A percentile compares a stretch with the other conserved stretches of the same genome.
These are phyloP conservation scores for Cutaneotrichosporon dermatis DNA, from an alignment of 1,284 basidiomycete genomes.

Conservation along the genomic window DNA sequence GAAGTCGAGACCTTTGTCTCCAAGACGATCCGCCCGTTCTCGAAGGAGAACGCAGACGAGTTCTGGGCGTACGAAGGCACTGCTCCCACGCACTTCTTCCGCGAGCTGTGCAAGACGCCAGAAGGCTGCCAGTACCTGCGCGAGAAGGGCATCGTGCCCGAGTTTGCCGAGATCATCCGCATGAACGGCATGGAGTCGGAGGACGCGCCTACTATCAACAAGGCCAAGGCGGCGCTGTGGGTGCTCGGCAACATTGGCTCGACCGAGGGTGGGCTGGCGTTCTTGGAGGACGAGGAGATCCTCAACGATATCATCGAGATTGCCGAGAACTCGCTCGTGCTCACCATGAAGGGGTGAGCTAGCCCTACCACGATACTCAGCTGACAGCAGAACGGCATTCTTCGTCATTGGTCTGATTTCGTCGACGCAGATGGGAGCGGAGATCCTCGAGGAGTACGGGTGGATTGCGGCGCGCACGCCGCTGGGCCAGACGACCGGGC, in stretches of 20 bases:
- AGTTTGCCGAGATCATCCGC: conserved; percentile 86
- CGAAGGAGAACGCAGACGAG: conserved; percentile 38
- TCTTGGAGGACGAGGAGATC: conserved; percentile 90
- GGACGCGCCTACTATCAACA: conserved; percentile 76
- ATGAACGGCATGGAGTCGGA: conserved; percentile 78
- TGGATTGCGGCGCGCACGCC: conserved; percentile 90
- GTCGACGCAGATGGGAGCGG: conserved; percentile 65
- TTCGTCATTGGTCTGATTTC: conserved; percentile 85
- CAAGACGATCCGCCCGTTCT: conserved; percentile 42
- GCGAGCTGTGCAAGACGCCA: conserved; percentile 92
- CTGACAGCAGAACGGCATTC: conserved; percentile 74
- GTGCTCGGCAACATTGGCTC: conserved; percentile 93
- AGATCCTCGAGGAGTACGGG: conserved; percentile 81
- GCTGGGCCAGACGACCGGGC: conserved; percentile 78
- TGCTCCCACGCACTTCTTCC: conserved; percentile 93
- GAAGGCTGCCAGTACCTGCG: conserved; percentile 85
- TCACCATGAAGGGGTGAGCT: conserved; percentile 86
- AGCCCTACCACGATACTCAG: neutral
- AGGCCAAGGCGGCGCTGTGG: conserved; percentile 94
- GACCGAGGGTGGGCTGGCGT: conserved; percentile 80
- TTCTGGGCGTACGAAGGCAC: conserved; percentile 69
- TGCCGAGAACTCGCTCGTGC: conserved; percentile 78
- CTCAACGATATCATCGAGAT: conserved; percentile 86
- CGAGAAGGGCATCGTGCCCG: conserved; percentile 84
- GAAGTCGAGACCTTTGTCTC: conserved; percentile 48